Evolutionary conservation across 2,329 filamentous ascomycete species (phyloP).

Genomic region (Claviceps sp.): DNA sequence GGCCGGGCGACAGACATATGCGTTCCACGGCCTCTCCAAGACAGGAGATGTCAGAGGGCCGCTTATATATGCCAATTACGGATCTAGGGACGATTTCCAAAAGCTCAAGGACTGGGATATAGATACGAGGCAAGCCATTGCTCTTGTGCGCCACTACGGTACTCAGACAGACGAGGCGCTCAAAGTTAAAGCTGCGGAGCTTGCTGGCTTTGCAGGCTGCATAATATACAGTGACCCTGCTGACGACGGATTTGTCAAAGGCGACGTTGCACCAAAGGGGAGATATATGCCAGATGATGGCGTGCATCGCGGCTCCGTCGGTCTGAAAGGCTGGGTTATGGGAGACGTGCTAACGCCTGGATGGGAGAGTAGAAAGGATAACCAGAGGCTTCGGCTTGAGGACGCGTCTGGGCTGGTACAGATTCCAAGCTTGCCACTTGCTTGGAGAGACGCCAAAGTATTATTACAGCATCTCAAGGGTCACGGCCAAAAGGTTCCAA

Average conservation of each 20-base stretch:
- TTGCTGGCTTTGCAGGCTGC: slow-evolving; percentile 74
- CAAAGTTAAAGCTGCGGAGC: slow-evolving; percentile 82
- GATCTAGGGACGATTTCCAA: slow-evolving; percentile 72
- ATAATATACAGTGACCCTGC: slow-evolving; percentile 86
- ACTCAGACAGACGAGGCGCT: slow-evolving; percentile 58
- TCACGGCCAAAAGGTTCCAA: slow-evolving; percentile 53
- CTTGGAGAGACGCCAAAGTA: slow-evolving; percentile 77
- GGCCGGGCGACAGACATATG: slow-evolving; percentile 54
- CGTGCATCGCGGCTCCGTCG: slow-evolving; percentile 72
- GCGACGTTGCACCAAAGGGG: slow-evolving; percentile 61
- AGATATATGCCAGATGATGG: slow-evolving; percentile 69
- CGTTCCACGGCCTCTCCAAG: slow-evolving; percentile 83
- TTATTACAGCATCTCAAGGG: slow-evolving; percentile 66
- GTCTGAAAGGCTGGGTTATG: slow-evolving; percentile 66
- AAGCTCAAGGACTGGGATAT: slow-evolving; percentile 57
- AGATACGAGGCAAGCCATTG: slow-evolving; percentile 66
- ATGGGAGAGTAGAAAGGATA: slow-evolving; percentile 56
- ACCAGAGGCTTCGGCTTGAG: slow-evolving; percentile 53
- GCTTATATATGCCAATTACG: slow-evolving; percentile 86
- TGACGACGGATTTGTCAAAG: slow-evolving; percentile 68
- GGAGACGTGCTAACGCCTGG: slow-evolving; percentile 91
- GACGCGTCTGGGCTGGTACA: slow-evolving; percentile 60
- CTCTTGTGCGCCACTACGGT: slow-evolving; percentile 69
- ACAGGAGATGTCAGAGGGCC: slow-evolving; percentile 76
- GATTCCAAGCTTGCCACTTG: slow-evolving; percentile 81